Base-by-base conservation (phyloP, 2,329 filamentous ascomycete genomes). In the Ophiostoma pallidulum region DNA sequence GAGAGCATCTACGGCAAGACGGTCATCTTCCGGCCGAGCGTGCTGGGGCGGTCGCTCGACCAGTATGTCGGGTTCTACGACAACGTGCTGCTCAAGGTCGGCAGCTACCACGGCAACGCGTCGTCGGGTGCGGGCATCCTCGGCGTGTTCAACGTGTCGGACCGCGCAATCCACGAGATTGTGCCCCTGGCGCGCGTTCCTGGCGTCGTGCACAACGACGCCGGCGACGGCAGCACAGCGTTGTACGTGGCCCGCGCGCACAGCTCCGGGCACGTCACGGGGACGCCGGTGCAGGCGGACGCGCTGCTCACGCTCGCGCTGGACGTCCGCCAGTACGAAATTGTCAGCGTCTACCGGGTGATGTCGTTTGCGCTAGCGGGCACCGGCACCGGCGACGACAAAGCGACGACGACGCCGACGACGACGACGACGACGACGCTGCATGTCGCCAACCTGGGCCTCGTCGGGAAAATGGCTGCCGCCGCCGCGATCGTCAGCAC, bases 391-490 rank as follows among this genome's bases (percentile, higher is more conserved):
- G n/a, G n/a, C n/a, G n/a, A n/a, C n/a, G n/a, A n/a, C n/a, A n/a
- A n/a, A n/a, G n/a, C n/a, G n/a, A n/a, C n/a, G n/a, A n/a, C 53
- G 63, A 67, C 1, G 63, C 68, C 54, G 18, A 10, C 26, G 9
- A 8, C 37, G 18, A 4, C 9, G 9, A 10, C 16, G 19, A n/a
- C 9, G 2, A 20, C 71, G 1, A 63, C 67, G 0, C 80, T 91
- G 53, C 66, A 66, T 37, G 70, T 90, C 2, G 80, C 86, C 1
- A 80, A 84, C 16, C 64, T 97, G 1, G 91, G 91, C 0, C 69
- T 97, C 2, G 54, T 94, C 4, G 84, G 77, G 2, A 95, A 96
- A 64, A 94, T 97, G 86, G 88, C 88, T 0, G 91, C 89, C 0
- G 80, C 83, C 1, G 89, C 87, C 1, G 89, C 88, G 0, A 74